Base-by-base conservation (phyloP, 1,139 yeast species). In the Pichia sp. region DNA sequence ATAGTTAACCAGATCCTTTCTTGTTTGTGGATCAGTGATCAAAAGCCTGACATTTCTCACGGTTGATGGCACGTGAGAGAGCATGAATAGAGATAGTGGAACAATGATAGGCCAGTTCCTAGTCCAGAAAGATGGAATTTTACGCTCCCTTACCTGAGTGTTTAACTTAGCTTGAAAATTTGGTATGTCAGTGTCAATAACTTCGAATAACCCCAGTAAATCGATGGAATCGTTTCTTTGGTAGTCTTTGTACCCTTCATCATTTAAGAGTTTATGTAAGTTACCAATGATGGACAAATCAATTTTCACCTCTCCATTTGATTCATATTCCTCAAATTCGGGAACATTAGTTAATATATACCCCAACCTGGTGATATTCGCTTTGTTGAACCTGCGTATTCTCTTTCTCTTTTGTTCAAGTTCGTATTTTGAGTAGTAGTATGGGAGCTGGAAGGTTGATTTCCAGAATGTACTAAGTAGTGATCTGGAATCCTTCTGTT, bases 81-180 rank as follows among this genome's bases (percentile, higher is more conserved):
- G 91, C 0, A 81, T 79, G 46, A 70, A 73, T 3, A 67, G 37
- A 1, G 64, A 33, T 3, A 59, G 40, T 0, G 72, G 31, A 0
- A 67, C 40, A 1, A 72, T 42, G 0, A 70, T 41, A 0, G 88
- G 81, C 96, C 96, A 87, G 56, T 78, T 77, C 34, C 88, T 67
- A 1, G 68, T 61, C 7, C 68, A 31, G 22, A 62, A 52, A 2
- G 66, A 52, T 2, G 94, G 95, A 51, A 62, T 56, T 40, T 62
- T 42, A 52, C 62, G 44, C 26, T 29, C 6, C 2, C 5, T 12
- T 17, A 36, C 26, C 17, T 30, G 19, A 6, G 13, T 6, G 13
- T 22, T 16, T 15, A 38, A 34, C 2, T 30, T 27, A 3, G 15
- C 7, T 22, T 39, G 34, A 29, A 40, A 41, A 3, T 30, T 19